Evolutionary conservation across 495 filamentous ascomycete genomes (phyloP), one percentile per base, ranked within the genome.

Genomic region (Lasiosphaeria hispida): DNA sequence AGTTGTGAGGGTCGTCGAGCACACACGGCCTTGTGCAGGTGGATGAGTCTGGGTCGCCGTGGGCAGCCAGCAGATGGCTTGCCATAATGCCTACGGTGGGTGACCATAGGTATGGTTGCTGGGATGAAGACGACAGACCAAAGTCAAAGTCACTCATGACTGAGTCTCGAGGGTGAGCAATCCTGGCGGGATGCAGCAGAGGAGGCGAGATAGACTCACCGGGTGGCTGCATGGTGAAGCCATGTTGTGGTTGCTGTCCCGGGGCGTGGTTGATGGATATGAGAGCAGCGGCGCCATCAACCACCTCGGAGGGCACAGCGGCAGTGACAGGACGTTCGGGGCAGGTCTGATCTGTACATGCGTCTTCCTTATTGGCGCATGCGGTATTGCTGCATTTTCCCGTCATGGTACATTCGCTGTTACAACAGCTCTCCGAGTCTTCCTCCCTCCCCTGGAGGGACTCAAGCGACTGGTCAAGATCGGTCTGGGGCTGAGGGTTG

Each of bases 371-470:
- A 13, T 66, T 64, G 47, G 65, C 69, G 45, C 70, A 73, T 33
- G 63, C 64, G 19, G 58, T 34, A 18, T 68, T 59, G 13, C 65
- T 65, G 41, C 70, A 73, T 54, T 69, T 72, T 56, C 63, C 70
- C n/a, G 64, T 67, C 68, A 72, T 69, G 66, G 66, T 69, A 48
- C 70, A 73, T 63, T 73, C 55, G 59, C 67, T 71, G 41, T 69
- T 65, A 44, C 70, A 73, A 34, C 69, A 72, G 44, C 60, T 66
- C 47, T 58, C 63, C 41, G 62, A 64, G 43, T 70, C 69, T 9
- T 70, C 70, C 34, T 69, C 69, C 45, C 48, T 61, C 47, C 60
- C 60, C 30, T 48, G 61, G 10, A 61, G 35, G 48, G 50, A 36
- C 14, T n/a, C 40, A 10, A 55, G n/a, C 17, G 61, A 63, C 36